Base-by-base conservation (phyloP, 1,139 yeast species). In the Blastobotrys elegans region DNA sequence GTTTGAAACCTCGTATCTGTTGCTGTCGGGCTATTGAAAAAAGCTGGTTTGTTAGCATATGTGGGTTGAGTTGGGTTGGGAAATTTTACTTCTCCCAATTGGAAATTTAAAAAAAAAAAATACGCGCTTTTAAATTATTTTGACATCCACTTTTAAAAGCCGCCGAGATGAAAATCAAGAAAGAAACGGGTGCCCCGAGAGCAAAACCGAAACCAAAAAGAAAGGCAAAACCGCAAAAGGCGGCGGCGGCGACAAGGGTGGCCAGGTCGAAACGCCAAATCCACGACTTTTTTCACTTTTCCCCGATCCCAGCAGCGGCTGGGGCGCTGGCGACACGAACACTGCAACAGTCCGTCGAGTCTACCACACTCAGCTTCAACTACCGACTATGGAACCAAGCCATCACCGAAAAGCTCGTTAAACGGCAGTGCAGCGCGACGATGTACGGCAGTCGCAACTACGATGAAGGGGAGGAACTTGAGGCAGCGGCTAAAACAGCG, bases 1-100 rank as follows among this genome's bases (percentile, higher is more conserved):
- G 35, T 17, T 37, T 43, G 36, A 43, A 8, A n/a, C 41, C 41
- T 13, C 42, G 42, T 10, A 20, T 39, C 43, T 29, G 30, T 13
- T 24, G 14, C n/a, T 30, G 16, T 6, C 17, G 33, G 13, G 13
- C 6, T 13, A 30, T 14, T 30, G 4, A 30, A 24, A 24, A 24
- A 24, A 24, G n/a, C n/a, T n/a, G n/a, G n/a, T n/a, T n/a, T n/a
- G n/a, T n/a, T n/a, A n/a, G n/a, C n/a, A n/a, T n/a, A n/a, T n/a
- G n/a, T n/a, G n/a, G n/a, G n/a, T n/a, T n/a, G n/a, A n/a, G n/a
- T n/a, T n/a, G n/a, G n/a, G n/a, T n/a, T n/a, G n/a, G n/a, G n/a
- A n/a, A n/a, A n/a, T n/a, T n/a, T n/a, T n/a, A n/a, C n/a, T n/a
- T n/a, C n/a, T n/a, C n/a, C n/a, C n/a, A n/a, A n/a, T n/a, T n/a